Conservation (phyloP, 169 alveolate genomes). For the Cryptosporidium parvum region DNA sequence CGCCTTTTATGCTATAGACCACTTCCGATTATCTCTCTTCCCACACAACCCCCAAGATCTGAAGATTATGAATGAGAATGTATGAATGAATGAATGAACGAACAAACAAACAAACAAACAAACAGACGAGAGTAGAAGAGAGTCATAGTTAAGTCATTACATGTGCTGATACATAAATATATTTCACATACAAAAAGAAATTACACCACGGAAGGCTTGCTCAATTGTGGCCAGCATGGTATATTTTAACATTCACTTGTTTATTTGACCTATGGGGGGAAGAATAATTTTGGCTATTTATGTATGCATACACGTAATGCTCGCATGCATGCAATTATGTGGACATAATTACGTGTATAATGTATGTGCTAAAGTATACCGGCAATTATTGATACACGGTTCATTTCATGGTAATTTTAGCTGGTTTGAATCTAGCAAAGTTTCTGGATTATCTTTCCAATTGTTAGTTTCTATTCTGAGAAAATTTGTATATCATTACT, state of each 20-base stretch:
- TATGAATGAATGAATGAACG: no score
- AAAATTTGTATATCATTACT: not conserved
- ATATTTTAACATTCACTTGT: not conserved
- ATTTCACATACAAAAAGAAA: not conserved
- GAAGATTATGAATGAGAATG: not conserved
- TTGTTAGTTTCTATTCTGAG: not conserved
- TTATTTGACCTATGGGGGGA: not conserved
- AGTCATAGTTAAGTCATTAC: not conserved
- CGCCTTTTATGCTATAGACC: not conserved
- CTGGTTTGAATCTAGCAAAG: constrained; percentile 25
- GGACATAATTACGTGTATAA: not conserved
- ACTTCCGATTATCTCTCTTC: not conserved
- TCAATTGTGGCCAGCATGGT: not conserved
- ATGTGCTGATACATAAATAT: not conserved
- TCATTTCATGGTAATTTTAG: not conserved
- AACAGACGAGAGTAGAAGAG: not conserved
- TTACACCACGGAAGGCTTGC: not conserved
- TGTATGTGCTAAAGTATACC: constrained; percentile 18
- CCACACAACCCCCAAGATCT: not conserved
- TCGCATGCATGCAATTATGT: not conserved
- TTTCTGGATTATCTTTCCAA: constrained; percentile 2
- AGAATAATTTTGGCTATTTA: not conserved
- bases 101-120: no score
- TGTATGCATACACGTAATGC: not conserved
- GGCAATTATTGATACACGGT: not conserved